Conservation (phyloP, 1,284 basidiomycete genomes). For the Ustilago trichophora region DNA sequence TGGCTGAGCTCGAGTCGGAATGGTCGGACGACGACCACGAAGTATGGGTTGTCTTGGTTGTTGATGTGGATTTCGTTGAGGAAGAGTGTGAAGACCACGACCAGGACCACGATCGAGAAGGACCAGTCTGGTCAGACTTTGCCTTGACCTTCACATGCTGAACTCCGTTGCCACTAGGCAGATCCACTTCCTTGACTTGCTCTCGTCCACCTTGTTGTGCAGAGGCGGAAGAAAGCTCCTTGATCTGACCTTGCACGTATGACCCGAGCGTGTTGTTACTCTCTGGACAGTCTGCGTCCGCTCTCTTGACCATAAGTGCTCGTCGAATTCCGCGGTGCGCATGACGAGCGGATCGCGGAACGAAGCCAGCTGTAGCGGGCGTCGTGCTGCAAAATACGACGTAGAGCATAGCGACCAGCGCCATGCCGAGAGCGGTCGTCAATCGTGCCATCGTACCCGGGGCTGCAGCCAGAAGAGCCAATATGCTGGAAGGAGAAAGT, state of each 20-base stretch:
- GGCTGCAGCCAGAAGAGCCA: too few relatives aligned
- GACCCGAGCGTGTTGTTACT: background rate
- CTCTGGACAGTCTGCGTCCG: constrained; percentile 1
- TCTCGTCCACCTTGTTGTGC: constrained; percentile 8
- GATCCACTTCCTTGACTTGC: background rate
- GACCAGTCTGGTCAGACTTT: constrained; percentile 8
- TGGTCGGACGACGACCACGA: constrained; percentile 1
- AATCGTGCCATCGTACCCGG: constrained; percentile 6
- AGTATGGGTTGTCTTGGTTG: too few relatives aligned
- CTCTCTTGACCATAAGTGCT: constrained; percentile 4
- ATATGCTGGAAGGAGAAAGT: too few relatives aligned
- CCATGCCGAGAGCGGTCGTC: constrained; percentile 7
- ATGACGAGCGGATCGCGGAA: background rate
- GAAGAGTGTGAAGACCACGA: constrained; percentile 24
- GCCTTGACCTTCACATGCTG: constrained; percentile 15
- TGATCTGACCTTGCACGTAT: constrained; percentile 9
- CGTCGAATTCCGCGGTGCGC: constrained; percentile 3
- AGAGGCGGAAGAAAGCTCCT: constrained; percentile 12
- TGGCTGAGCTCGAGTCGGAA: background rate
- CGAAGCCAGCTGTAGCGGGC: constrained; percentile 2
- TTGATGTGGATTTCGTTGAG: too few relatives aligned
- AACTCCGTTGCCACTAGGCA: too few relatives aligned
- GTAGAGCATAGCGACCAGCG: constrained; percentile 30
- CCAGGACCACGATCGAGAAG: constrained; percentile 25
- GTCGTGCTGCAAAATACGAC: background rate